Percentiles rank a stretch among this genome's conserved stretches.
Conservation (phyloP, 345 rosid species). For the Raphanus sativus region DNA sequence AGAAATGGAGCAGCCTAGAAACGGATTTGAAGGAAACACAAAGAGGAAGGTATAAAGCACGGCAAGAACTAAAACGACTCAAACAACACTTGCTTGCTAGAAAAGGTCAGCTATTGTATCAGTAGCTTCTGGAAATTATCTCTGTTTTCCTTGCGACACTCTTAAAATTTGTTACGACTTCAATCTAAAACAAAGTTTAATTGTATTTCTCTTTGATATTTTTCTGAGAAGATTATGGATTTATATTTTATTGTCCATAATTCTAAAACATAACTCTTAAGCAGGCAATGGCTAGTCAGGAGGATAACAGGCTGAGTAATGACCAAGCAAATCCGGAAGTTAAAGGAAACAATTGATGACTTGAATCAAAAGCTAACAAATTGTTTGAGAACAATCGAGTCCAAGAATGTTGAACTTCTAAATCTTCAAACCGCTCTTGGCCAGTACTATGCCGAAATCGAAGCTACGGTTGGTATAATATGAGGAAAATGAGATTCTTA, state of each 20-base stretch:
- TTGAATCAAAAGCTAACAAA: slow-evolving; percentile 60
- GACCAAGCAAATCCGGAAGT: slow-evolving; percentile 55
- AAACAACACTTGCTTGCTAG: slow-evolving; percentile 83
- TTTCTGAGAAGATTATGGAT: neutral
- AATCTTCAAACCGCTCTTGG: slow-evolving; percentile 97
- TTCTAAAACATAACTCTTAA: slow-evolving; percentile 45
- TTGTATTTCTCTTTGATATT: neutral
- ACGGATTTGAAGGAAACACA: slow-evolving; percentile 55
- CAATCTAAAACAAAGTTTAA: neutral
- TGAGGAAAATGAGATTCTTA: neutral
- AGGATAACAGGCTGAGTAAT: slow-evolving; percentile 51
- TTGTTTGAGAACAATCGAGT: slow-evolving; percentile 59
- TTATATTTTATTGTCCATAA: neutral
- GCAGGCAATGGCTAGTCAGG: slow-evolving; percentile 62
- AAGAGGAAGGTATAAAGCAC: slow-evolving; percentile 68
- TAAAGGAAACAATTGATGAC: slow-evolving; percentile 57
- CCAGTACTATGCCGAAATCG: slow-evolving; percentile 91
- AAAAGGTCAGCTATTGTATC: slow-evolving; percentile 56
- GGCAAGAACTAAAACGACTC: slow-evolving; percentile 69
- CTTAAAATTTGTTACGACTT: neutral
- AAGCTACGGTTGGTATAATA: slow-evolving; percentile 63
- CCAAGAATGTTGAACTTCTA: slow-evolving; percentile 68
- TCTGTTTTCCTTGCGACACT: neutral
- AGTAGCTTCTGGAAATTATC: neutral
- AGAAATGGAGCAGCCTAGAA: slow-evolving; percentile 65